These are phyloP conservation scores for Gentiana straminea DNA, from an alignment of 257 asterid genomes.

Conservation along the genomic window DNA sequence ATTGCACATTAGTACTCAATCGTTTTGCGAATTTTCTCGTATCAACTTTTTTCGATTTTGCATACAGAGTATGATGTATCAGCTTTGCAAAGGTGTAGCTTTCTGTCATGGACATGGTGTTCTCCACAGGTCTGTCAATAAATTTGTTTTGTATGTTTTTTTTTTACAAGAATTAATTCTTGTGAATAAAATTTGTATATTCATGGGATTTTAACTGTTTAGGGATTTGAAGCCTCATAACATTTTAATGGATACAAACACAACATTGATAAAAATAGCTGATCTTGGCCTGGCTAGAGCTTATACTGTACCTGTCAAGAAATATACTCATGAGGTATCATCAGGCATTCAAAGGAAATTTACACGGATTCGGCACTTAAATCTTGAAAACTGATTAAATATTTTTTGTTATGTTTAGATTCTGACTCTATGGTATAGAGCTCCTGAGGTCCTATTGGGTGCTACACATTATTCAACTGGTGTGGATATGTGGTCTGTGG, in stretches of 20 bases:
- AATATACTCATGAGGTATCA: constrained; percentile 86
- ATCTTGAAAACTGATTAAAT: background rate
- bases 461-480: constrained; percentile 94
- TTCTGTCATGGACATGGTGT: constrained; percentile 98
- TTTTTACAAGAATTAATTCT: background rate
- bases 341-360: background rate
- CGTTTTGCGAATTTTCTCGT: background rate
- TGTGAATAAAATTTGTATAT: background rate
- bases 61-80: constrained; percentile 75
- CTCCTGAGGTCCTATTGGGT: constrained; percentile 97
- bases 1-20: background rate
- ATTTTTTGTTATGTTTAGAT: constrained; percentile 31
- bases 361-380: background rate
- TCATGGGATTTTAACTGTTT: background rate
- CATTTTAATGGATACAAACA: constrained; percentile 86
- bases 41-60: background rate
- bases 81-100: constrained; percentile 92
- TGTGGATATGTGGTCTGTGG: constrained; percentile 98
- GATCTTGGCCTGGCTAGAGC: constrained; percentile 96
- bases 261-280: constrained; percentile 83
- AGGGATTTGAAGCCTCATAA: constrained; percentile 99
- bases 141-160: background rate
- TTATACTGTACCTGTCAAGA: constrained; percentile 84
- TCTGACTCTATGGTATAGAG: constrained; percentile 96
- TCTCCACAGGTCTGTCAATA: constrained; percentile 51